Conservation (phyloP, 257 asterid species). For the Solanum rostratum region DNA sequence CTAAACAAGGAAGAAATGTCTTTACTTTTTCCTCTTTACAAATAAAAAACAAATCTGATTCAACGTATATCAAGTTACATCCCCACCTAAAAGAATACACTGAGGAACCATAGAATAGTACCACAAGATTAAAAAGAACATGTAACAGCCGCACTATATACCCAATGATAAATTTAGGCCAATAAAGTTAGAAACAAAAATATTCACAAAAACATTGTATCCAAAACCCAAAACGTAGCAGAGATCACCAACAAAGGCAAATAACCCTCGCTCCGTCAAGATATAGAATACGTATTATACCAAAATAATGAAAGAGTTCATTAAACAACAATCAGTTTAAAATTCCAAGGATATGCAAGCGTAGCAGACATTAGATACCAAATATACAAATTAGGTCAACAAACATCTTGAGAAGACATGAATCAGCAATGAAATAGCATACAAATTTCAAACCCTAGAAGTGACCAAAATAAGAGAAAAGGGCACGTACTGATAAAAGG, state of each 20-base stretch:
- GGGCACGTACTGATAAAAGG: background rate
- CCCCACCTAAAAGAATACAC: background rate
- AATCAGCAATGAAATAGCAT: background rate
- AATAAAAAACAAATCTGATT: background rate
- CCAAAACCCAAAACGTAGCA: background rate
- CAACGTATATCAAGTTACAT: background rate
- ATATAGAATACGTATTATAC: background rate
- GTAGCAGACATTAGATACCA: background rate
- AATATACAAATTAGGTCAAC: background rate
- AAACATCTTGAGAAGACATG: background rate
- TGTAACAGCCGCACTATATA: background rate
- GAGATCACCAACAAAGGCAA: background rate
- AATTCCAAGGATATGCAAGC: background rate
- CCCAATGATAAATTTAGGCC: background rate
- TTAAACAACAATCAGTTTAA: background rate
- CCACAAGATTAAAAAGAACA: background rate
- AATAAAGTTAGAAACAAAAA: background rate
- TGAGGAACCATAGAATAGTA: background rate
- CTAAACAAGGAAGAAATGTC: background rate
- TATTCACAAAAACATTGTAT: background rate
- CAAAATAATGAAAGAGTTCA: background rate
- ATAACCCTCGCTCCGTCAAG: background rate
- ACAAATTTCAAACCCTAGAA: background rate
- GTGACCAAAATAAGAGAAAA: background rate
- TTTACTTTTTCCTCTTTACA: background rate